Evolutionary conservation across 306 rosid species (phyloP).

Genomic region (Medicago arabica): DNA sequence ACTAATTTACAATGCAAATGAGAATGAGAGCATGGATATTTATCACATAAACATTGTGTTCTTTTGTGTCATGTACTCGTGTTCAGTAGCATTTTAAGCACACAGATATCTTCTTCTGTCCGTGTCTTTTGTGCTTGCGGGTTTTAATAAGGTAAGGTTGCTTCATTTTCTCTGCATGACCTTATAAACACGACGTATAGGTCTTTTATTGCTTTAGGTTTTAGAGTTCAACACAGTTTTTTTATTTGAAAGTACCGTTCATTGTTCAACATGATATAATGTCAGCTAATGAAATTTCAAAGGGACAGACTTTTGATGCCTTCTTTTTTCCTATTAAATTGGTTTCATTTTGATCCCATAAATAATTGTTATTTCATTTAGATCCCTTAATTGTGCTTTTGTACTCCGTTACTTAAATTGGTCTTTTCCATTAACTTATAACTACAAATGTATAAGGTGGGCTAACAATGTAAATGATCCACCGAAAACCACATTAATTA

Average conservation of each 20-base stretch:
- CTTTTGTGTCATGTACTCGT: neutral
- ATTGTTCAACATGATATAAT: constrained; percentile 3
- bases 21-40: constrained; percentile 17
- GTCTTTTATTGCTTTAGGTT: constrained; percentile 14
- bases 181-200: constrained; percentile 13
- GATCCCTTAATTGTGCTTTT: no score
- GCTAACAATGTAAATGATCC: no score
- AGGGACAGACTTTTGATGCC: neutral
- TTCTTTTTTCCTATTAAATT: neutral
- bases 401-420: no score
- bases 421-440: no score
- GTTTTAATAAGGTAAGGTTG: constrained; percentile 44
- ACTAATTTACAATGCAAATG: constrained; percentile 37
- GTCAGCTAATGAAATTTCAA: neutral
- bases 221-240: constrained; percentile 10
- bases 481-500: no score
- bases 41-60: constrained; percentile 15
- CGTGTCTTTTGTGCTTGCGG: constrained; percentile 54
- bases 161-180: constrained; percentile 40
- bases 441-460: no score
- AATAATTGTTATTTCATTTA: no score
- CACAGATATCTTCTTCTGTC: constrained; percentile 21
- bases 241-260: neutral
- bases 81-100: constrained; percentile 30
- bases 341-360: no score